Evolutionary conservation across 2,329 filamentous ascomycete genomes (phyloP), one percentile per base, ranked within the genome.

Genomic region (Huntiella omanensis): DNA sequence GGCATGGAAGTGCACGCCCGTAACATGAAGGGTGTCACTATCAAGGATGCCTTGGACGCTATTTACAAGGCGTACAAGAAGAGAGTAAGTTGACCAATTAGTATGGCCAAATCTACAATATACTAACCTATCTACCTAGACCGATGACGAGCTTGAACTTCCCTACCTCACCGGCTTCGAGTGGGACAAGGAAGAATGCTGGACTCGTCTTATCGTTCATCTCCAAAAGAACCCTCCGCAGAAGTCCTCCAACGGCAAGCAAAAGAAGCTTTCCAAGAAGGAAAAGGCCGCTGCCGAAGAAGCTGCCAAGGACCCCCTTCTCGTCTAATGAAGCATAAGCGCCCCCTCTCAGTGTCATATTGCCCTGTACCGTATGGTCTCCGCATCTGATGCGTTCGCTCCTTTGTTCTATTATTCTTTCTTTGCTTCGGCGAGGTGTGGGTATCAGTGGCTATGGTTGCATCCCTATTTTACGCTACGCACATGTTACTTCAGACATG

Each of bases 51-150:
- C 49, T 61, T 94, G 62, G 87, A 95, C 62, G 88, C 85, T 57
- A 95, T 96, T 65, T 71, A 94, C 72, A 95, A 94, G 71, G 75
- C 83, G 55, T 93, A 84, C 71, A 93, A 92, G 75, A 95, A 95
- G 77, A 81, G 87, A 75, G 88, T 87, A 64, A 55, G 76, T 62
- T 39, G 11, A 41, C 35, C 17, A 15, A 38, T 40, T 35, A 19
- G 5, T 11, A 34, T 11, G 13, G n/a, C 1, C 4, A 12, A 13
- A 12, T 33, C 40, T 45, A 45, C 33, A 42, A n/a, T 8, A 17
- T n/a, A 12, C 8, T 33, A 13, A 32, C 22, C 22, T 28, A 28
- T 8, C 12, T 8, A 37, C 35, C 2, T 55, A 94, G 87, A 73
- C 80, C 51, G 88, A 96, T 57, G 88, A 96, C 60, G 88, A 95